Conservation (phyloP, 345 rosid species). For the Cochlearia excelsa region DNA sequence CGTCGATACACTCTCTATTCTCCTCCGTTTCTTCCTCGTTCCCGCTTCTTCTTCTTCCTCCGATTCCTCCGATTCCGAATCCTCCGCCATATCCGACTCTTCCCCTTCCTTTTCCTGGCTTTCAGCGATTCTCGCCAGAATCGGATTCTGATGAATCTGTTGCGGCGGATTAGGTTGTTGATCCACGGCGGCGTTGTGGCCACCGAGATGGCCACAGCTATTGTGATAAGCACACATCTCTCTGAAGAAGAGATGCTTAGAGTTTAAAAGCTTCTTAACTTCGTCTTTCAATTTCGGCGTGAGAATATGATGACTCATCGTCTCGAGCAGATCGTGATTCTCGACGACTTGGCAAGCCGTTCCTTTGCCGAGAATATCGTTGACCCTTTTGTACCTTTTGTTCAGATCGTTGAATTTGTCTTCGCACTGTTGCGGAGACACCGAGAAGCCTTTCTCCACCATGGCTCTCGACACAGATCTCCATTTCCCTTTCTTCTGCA, state of each 20-base stretch:
- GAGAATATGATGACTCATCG: slow-evolving; percentile 58
- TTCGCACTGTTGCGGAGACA: slow-evolving; percentile 98
- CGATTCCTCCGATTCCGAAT: slow-evolving; percentile 38
- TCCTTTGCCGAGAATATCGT: slow-evolving; percentile 89
- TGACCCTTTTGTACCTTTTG: slow-evolving; percentile 95
- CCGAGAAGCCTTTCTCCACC: slow-evolving; percentile 93
- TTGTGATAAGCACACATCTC: slow-evolving; percentile 98
- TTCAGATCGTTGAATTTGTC: slow-evolving; percentile 95
- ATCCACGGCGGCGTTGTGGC: slow-evolving; percentile 33
- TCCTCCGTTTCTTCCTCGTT: slow-evolving; percentile 36
- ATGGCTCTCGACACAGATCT: slow-evolving; percentile 90
- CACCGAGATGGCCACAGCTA: slow-evolving; percentile 44
- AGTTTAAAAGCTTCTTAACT: slow-evolving; percentile 71
- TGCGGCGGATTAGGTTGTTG: slow-evolving; percentile 29
- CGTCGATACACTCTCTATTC: slow-evolving; percentile 31
- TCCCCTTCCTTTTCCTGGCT: slow-evolving; percentile 24
- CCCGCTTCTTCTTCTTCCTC: slow-evolving; percentile 33
- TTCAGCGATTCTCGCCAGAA: slow-evolving; percentile 27
- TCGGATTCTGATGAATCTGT: slow-evolving; percentile 6
- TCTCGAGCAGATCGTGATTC: slow-evolving; percentile 74
- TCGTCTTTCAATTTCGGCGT: slow-evolving; percentile 77
- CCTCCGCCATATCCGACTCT: slow-evolving; percentile 40
- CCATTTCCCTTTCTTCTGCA: slow-evolving; percentile 99
- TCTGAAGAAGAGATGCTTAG: slow-evolving; percentile 87
- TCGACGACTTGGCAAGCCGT: slow-evolving; percentile 92